These are phyloP conservation scores for Atkinsonella texensis DNA, from an alignment of 2,329 filamentous ascomycete genomes.

Conservation along the genomic window DNA sequence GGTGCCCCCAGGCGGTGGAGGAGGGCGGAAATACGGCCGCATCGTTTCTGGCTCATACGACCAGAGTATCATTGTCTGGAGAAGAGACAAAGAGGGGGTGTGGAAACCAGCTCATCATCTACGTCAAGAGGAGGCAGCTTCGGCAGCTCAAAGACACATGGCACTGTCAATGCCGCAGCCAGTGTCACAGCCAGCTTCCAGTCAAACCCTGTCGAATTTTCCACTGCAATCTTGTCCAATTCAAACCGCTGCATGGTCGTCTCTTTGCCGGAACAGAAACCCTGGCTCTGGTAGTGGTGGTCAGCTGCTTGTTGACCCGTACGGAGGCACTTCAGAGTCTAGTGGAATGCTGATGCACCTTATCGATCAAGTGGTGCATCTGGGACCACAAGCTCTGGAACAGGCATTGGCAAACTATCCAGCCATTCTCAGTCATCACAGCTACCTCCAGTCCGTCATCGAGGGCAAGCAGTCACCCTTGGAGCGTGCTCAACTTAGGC, in stretches of 20 bases:
- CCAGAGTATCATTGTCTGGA: slow-evolving; percentile 92
- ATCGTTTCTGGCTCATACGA: slow-evolving; percentile 97
- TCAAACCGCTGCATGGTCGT: not conserved
- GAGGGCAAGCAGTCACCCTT: slow-evolving; percentile 38
- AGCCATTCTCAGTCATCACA: slow-evolving; percentile 34
- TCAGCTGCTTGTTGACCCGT: slow-evolving; percentile 1
- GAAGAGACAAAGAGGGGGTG: slow-evolving; percentile 68
- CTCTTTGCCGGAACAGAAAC: not conserved
- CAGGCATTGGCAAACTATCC: slow-evolving; percentile 35
- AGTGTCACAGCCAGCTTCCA: not conserved
- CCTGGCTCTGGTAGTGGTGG: not conserved
- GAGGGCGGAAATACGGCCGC: slow-evolving; percentile 78
- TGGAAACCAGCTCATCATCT: slow-evolving; percentile 72
- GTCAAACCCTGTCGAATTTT: not conserved
- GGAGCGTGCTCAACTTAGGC: slow-evolving; percentile 35
- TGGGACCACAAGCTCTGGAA: slow-evolving; percentile 35
- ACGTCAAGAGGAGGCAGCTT: slow-evolving; percentile 58
- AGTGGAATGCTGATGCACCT: slow-evolving; percentile 34
- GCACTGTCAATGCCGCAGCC: not conserved
- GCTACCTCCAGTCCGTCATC: slow-evolving; percentile 37
- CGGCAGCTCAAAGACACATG: slow-evolving; percentile 30
- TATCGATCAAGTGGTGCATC: slow-evolving; percentile 41
- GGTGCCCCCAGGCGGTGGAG: slow-evolving; percentile 81
- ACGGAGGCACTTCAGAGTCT: slow-evolving; percentile 8
- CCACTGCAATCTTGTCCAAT: not conserved